These are phyloP conservation scores for Corylus avellana DNA, from an alignment of 306 rosid genomes.

Conservation along the genomic window DNA sequence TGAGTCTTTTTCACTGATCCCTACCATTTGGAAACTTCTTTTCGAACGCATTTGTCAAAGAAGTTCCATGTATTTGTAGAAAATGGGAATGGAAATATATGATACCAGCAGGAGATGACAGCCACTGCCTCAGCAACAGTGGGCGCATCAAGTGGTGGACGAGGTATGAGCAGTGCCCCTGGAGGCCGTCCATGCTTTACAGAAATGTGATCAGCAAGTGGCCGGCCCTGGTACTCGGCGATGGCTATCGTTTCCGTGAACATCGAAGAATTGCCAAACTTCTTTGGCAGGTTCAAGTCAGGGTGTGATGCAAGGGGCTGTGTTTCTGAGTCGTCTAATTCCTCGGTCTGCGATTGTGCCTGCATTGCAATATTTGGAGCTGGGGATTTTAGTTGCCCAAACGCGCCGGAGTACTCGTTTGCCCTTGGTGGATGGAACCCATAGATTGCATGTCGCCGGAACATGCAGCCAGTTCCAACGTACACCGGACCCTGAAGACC, in stretches of 20 bases:
- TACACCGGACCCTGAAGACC: constrained; percentile 93
- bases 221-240: constrained; percentile 78
- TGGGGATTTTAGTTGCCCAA: constrained; percentile 56
- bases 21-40: background rate
- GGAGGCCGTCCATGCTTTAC: constrained; percentile 83
- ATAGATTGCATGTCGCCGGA: constrained; percentile 74
- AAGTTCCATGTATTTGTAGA: background rate
- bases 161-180: constrained; percentile 58
- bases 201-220: constrained; percentile 75
- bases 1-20: background rate
- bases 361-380: constrained; percentile 43
- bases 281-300: constrained; percentile 60
- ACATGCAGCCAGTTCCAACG: constrained; percentile 91
- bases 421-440: constrained; percentile 90
- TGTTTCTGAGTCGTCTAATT: constrained; percentile 43
- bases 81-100: background rate
- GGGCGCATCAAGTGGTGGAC: constrained; percentile 80
- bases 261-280: constrained; percentile 67
- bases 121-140: constrained; percentile 87
- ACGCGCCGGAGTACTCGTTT: constrained; percentile 64
- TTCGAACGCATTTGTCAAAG: background rate
- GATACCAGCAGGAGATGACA: constrained; percentile 84
- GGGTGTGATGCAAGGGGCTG: constrained; percentile 58
- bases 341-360: constrained; percentile 24
- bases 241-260: constrained; percentile 66